phyloP scores from a whole-genome alignment of 192 early-diverging fungal species.

The Podila clonocystis region DNA sequence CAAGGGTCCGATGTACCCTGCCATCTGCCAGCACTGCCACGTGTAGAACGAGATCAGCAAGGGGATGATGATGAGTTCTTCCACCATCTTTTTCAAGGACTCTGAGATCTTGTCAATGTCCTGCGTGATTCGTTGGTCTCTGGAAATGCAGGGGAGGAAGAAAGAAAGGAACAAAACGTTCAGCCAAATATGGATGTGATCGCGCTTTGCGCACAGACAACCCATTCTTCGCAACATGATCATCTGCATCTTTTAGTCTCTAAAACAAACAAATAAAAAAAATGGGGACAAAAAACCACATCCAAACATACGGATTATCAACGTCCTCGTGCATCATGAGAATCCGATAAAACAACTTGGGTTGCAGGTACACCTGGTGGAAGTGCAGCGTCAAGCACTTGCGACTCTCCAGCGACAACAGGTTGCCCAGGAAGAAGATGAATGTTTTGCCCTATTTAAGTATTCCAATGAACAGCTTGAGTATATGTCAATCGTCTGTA shows the following conservation, averaged over 20 bases:
- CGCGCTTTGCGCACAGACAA: background rate
- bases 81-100: constrained; percentile 62
- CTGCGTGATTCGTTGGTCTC: constrained; percentile 90
- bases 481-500: no score
- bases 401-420: constrained; percentile 73
- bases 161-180: constrained; percentile 2
- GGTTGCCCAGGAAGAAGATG: constrained; percentile 65
- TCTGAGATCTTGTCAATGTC: constrained; percentile 87
- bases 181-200: background rate
- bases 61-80: constrained; percentile 77
- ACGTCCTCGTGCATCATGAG: constrained; percentile 61
- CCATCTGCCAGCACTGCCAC: constrained; percentile 70
- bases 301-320: constrained; percentile 74
- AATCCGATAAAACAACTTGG: constrained; percentile 67
- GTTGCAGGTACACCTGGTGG: constrained; percentile 70
- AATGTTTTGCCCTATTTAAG: constrained; percentile 62
- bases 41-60: constrained; percentile 84
- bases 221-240: background rate
- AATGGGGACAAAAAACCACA: background rate
- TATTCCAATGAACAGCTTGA: background rate
- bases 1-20: constrained; percentile 73
- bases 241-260: background rate
- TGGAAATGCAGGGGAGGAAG: constrained; percentile 42
- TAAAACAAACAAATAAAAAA: background rate
- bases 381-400: constrained; percentile 67